Base-by-base conservation (phyloP, 495 filamentous ascomycete species). In the Penicillium riverlandense region DNA sequence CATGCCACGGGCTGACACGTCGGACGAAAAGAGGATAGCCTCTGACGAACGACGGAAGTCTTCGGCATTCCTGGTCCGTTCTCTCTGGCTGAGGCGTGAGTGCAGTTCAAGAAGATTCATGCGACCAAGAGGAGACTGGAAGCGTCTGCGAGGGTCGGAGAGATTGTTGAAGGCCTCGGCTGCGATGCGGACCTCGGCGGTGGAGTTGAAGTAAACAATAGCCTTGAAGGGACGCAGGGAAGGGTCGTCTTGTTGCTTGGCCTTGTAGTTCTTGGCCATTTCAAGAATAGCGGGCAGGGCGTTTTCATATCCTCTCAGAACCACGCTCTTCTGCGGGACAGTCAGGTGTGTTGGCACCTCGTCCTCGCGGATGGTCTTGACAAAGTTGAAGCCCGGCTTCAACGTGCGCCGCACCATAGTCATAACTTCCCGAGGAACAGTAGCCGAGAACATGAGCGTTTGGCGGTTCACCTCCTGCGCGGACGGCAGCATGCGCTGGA, bases 391-490 rank as follows among this genome's bases (percentile, higher is more conserved):
- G 44, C 83, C 76, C 1, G 71, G 77, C 60, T 84, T 86, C 65
- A 88, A 72, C 6, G 78, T 84, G 11, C 50, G 58, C 38, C 80
- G 71, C 28, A 92, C 92, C 49, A 97, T 76, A 16, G 69, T 52
- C 60, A 96, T 80, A 29, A 98, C 90, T 52, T 91, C 84, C 36
- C 69, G 67, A 32, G 90, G 87, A 27, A 98, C 80, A 11, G 92
- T 98, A 13, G 92, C 92, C 5, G 94, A 97, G 66, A 88, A 96
- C 53, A 98, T 76, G 14, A 98, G 76, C 0, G 91, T 96, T 59
- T 98, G 92, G 14, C 91, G 79, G 41, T 84, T 77, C 8, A 80
- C 74, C 37, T 78, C 62, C 0, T 54, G 40, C 8, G 73, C 74
- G 29, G 75, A 53, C 6, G 92, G 92, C 10, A 97, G 76, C 8